phyloP scores from a whole-genome alignment of 441 rosid species.

The Monsonia emarginata region DNA sequence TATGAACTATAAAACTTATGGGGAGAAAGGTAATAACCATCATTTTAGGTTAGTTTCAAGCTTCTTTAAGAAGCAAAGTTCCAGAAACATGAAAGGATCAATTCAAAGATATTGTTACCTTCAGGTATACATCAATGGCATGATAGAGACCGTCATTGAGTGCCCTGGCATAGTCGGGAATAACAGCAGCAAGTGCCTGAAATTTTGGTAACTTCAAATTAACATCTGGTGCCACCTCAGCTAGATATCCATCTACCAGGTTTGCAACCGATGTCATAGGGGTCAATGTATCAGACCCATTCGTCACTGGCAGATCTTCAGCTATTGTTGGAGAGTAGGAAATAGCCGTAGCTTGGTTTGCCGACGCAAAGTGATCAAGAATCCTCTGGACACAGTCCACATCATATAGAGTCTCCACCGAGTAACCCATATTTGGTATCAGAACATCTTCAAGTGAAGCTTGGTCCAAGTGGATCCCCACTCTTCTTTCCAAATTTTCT shows the following conservation, averaged over 20 bases:
- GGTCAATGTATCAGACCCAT: constrained; percentile 38
- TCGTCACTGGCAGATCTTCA: constrained; percentile 41
- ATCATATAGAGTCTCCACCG: constrained; percentile 71
- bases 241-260: constrained; percentile 66
- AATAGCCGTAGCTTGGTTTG: constrained; percentile 16
- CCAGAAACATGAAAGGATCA: neutral
- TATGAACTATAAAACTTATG: neutral
- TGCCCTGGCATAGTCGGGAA: constrained; percentile 75
- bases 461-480: constrained; percentile 65
- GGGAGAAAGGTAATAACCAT: neutral
- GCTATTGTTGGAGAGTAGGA: constrained; percentile 20
- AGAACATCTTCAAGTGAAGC: constrained; percentile 70
- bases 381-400: constrained; percentile 75
- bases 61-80: neutral
- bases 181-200: constrained; percentile 54
- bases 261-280: constrained; percentile 61
- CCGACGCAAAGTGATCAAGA: constrained; percentile 62
- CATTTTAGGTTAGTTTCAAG: neutral
- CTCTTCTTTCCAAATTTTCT: constrained; percentile 57
- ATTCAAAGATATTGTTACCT: constrained; percentile 34
- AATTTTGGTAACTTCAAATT: constrained; percentile 69
- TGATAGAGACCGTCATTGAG: constrained; percentile 83
- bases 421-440: constrained; percentile 66
- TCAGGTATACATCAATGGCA: constrained; percentile 72
- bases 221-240: constrained; percentile 86